Base-by-base conservation (phyloP, 192 early-diverging fungal genomes). In the Physocladia obscura region DNA sequence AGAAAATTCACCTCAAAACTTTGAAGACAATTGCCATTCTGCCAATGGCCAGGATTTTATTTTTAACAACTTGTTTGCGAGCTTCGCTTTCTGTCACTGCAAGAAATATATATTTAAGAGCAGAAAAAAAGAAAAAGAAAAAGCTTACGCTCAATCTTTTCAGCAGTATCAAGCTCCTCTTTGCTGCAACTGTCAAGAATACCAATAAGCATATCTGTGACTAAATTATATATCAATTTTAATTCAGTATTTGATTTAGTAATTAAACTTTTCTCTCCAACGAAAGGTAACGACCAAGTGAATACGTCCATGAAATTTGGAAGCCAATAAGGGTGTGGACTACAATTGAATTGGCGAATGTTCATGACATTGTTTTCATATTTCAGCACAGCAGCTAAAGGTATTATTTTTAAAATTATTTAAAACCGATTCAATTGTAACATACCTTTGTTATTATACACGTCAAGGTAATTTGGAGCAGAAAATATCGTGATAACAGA, bases 291-390 rank as follows among this genome's bases (percentile, higher is more conserved):
- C 31, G 92, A 93, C 95, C 96, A 98, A 22, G 93, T 93, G 73
- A 98, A 97, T 3, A 96, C 95, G 71, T 98, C 96, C 94, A 98
- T 95, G 69, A 98, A 98, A 79, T 98, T 97, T 31, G 94, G 96
- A 62, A 98, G 77, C 94, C 95, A 97, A 81, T 98, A 98, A 39
- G 96, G 94, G 71, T 98, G 94, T 34, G 96, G 93, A 21, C 93
- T 94, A 73, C 89, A 92, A 77, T 94, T 94, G 71, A 89, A 93
- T 76, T 97, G 94, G 48, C 96, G 89, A 77, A 98, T 98, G 83
- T 98, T 98, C 94, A 98, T 96, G 34, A 98, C 93, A 63, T 98
- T 98, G 82, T 96, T 95, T 78, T 98, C 96, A 75, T 98, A 98
- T 74, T 98, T 98, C 39, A 98, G 77, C 26, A 98, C 91, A 26